Conservation (phyloP, 371 early-diverging fungal genomes). For the Choanephora cucurbitarum region DNA sequence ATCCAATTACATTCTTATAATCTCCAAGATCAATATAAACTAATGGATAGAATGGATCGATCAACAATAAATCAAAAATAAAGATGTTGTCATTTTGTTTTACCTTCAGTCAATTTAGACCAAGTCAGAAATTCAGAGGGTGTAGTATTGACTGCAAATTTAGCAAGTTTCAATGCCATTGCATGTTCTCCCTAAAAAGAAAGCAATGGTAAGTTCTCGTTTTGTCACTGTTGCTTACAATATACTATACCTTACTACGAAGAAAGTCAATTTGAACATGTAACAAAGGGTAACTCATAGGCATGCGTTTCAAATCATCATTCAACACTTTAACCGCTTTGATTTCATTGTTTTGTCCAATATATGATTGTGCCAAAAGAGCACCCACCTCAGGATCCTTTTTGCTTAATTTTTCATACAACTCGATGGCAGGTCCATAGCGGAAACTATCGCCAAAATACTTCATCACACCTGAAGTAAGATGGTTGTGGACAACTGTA, state of each 20-base stretch:
- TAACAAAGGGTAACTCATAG: constrained; percentile 82
- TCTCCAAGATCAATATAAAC: constrained; percentile 86
- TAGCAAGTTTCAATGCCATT: constrained; percentile 83
- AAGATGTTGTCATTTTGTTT: not conserved
- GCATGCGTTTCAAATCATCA: constrained; percentile 76
- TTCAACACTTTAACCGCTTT: constrained; percentile 86
- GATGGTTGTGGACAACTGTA: constrained; percentile 82
- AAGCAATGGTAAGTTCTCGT: too few relatives aligned
- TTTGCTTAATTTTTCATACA: constrained; percentile 77
- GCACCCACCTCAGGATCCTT: constrained; percentile 90
- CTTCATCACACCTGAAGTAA: constrained; percentile 82
- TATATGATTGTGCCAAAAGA: constrained; percentile 77
- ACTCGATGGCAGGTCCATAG: constrained; percentile 74
- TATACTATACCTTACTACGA: constrained; percentile 62
- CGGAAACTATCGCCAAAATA: constrained; percentile 84
- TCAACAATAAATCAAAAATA: not conserved
- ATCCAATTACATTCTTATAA: constrained; percentile 78
- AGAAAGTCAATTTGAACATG: constrained; percentile 90
- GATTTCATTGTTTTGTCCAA: constrained; percentile 85
- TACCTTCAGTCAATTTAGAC: constrained; percentile 88
- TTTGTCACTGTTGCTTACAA: too few relatives aligned
- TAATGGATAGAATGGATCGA: constrained; percentile 7
- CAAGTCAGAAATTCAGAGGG: constrained; percentile 94
- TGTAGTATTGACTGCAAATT: constrained; percentile 89
- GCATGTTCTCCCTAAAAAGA: constrained; percentile 61